Conservation (phyloP, 177 flowering plant species). For the Vitis hybrid region DNA sequence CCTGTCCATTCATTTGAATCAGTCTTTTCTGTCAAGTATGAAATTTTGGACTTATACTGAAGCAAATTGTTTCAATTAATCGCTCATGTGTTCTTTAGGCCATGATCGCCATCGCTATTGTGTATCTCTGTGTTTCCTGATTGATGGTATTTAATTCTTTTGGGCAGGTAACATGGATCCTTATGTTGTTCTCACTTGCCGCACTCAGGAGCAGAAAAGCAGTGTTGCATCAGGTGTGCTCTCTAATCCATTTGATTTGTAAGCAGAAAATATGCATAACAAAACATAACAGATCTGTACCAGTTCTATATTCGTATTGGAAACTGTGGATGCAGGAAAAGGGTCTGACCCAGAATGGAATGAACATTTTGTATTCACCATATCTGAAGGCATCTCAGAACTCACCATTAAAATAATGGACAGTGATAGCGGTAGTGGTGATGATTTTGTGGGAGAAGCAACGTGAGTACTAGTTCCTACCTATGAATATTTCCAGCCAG, state of each 20-base stretch:
- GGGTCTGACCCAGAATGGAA: slow-evolving; percentile 87
- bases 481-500: not conserved
- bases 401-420: slow-evolving; percentile 60
- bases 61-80: not conserved
- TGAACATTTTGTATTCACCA: slow-evolving; percentile 61
- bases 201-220: slow-evolving; percentile 72
- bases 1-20: not conserved
- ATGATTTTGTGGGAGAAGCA: slow-evolving; percentile 73
- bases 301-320: too few relatives aligned
- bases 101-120: not conserved
- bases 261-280: too few relatives aligned
- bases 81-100: not conserved
- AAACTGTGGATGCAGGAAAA: slow-evolving; percentile 43
- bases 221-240: slow-evolving; percentile 66
- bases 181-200: slow-evolving; percentile 60
- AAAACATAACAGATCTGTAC: too few relatives aligned
- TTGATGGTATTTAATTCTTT: slow-evolving; percentile 5
- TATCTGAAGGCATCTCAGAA: slow-evolving; percentile 47
- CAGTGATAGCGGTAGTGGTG: slow-evolving; percentile 43
- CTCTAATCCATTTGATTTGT: too few relatives aligned
- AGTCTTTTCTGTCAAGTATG: too few relatives aligned
- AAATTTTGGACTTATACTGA: too few relatives aligned
- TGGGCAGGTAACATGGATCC: slow-evolving; percentile 74
- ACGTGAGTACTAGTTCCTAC: slow-evolving; percentile 39
- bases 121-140: not conserved